These are phyloP conservation scores for Leccinum solheimii DNA, from an alignment of 1,284 basidiomycete genomes.

Conservation along the genomic window DNA sequence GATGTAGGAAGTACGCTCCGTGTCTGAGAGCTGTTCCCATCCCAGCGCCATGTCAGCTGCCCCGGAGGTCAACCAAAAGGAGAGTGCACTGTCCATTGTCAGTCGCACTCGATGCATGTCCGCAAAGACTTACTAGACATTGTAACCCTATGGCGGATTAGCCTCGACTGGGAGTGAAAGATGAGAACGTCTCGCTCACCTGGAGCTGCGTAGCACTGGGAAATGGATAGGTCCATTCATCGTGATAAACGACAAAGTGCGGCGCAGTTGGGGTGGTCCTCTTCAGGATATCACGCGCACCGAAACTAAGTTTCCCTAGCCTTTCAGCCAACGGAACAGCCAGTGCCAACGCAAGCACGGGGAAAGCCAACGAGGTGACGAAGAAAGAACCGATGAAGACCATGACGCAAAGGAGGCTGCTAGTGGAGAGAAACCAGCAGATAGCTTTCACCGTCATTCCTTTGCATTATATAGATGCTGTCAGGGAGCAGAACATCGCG, in stretches of 20 bases:
- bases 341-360: neutral
- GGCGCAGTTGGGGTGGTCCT: constrained; percentile 7
- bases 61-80: constrained; percentile 45
- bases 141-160: neutral
- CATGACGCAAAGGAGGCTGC: neutral
- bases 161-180: neutral
- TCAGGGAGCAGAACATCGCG: neutral
- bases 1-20: constrained; percentile 31
- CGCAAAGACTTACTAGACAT: neutral
- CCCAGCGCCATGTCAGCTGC: constrained; percentile 39
- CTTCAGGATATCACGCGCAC: constrained; percentile 11
- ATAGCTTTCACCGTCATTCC: neutral
- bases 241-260: constrained; percentile 4
- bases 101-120: neutral
- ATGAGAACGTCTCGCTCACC: neutral
- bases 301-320: neutral
- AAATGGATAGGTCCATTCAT: neutral
- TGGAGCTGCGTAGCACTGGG: constrained; percentile 1
- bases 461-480: neutral
- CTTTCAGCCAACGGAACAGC: constrained; percentile 4
- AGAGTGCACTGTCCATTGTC: constrained; percentile 36
- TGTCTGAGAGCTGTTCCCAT: constrained; percentile 27
- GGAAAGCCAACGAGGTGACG: neutral
- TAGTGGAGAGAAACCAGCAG: neutral
- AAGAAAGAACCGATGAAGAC: neutral